A percentile compares a stretch with the other conserved stretches of the same genome.
These are phyloP conservation scores for Cnidoscolus chayamansa DNA, from an alignment of 441 rosid species.

Conservation along the genomic window DNA sequence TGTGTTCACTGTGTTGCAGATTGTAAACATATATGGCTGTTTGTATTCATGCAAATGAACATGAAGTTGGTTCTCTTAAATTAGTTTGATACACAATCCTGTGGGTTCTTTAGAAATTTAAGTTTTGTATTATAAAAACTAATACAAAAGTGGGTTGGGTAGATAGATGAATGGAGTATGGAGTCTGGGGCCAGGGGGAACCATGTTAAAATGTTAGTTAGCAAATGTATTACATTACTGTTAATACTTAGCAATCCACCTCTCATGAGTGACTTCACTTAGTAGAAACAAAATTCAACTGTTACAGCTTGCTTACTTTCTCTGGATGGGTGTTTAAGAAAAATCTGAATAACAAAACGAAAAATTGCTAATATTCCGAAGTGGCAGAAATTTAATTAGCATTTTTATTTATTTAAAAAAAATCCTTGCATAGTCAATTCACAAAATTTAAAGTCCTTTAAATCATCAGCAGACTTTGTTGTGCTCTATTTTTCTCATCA, in stretches of 20 bases:
- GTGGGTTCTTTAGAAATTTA: neutral
- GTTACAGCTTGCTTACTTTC: neutral
- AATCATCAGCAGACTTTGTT: neutral
- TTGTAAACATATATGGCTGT: neutral
- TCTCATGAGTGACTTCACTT: neutral
- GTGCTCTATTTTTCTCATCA: conserved; percentile 16
- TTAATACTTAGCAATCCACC: neutral
- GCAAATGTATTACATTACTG: neutral
- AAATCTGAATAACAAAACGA: neutral
- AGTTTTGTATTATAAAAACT: neutral
- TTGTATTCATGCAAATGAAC: neutral
- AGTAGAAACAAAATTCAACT: neutral
- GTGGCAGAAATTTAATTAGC: neutral
- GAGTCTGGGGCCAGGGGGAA: neutral
- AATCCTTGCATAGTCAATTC: neutral
- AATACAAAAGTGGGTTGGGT: neutral
- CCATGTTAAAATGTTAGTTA: neutral
- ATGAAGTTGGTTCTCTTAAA: neutral
- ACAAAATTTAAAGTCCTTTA: conserved; percentile 6
- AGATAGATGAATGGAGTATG: neutral
- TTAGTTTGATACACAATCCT: neutral
- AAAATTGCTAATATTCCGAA: neutral
- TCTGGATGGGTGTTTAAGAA: neutral
- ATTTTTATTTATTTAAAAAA: neutral
- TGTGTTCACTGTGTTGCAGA: neutral